phyloP scores from a whole-genome alignment of 805 yeast genomes.

The Metschnikowia amazonensis region DNA sequence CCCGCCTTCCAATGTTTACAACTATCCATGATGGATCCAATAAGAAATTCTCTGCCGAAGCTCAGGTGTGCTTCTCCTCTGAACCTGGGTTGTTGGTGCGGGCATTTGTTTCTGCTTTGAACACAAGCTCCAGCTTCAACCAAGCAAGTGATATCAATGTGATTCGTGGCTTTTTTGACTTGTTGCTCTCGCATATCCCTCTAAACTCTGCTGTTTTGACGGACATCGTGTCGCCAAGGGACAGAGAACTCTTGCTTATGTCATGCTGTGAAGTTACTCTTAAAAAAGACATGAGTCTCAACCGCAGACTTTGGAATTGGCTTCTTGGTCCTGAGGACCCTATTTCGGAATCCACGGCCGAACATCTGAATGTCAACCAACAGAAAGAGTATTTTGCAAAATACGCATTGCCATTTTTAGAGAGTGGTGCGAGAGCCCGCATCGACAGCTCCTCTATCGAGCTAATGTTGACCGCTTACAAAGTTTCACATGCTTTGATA shows the following conservation, averaged over 20 bases:
- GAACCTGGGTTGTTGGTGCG: conserved; percentile 77
- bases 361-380: conserved; percentile 32
- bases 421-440: conserved; percentile 50
- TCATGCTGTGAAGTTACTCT: conserved; percentile 66
- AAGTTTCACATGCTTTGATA: conserved; percentile 60
- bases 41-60: conserved; percentile 26
- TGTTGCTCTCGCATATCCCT: conserved; percentile 64
- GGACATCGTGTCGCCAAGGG: conserved; percentile 44
- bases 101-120: conserved; percentile 67
- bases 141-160: conserved; percentile 56
- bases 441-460: conserved; percentile 30
- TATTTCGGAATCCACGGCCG: conserved; percentile 4
- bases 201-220: conserved; percentile 58
- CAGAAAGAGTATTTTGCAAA: conserved; percentile 47
- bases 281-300: conserved; percentile 88
- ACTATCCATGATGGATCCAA: conserved; percentile 23
- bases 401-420: conserved; percentile 50
- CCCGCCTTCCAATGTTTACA: conserved; percentile 60
- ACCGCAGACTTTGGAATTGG: conserved; percentile 93
- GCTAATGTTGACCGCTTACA: conserved; percentile 50
- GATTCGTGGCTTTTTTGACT: conserved; percentile 84
- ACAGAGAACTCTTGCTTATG: conserved; percentile 55
- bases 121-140: conserved; percentile 30
- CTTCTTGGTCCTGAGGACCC: conserved; percentile 69
- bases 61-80: conserved; percentile 58